These are phyloP conservation scores for Fonsecaea nubica DNA, from an alignment of 2,329 filamentous ascomycete genomes.

Conservation along the genomic window DNA sequence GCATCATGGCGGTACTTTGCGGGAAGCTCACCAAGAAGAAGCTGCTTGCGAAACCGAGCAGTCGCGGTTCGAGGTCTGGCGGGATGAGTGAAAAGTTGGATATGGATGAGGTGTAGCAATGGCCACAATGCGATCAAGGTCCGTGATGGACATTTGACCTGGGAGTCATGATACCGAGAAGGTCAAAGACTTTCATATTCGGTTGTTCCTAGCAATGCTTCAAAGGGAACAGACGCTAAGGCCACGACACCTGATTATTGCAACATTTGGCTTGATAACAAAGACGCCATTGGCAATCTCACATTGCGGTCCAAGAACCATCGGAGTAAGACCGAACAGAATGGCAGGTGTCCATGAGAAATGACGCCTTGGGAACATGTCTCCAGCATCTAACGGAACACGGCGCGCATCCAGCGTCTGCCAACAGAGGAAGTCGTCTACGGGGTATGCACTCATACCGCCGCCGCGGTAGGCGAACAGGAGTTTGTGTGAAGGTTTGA, in stretches of 20 bases:
- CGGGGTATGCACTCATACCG: background rate
- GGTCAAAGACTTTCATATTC: too few relatives aligned
- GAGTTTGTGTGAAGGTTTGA: background rate
- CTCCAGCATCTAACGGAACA: background rate
- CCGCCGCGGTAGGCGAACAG: background rate
- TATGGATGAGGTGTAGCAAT: conserved; percentile 30
- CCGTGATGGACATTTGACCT: background rate
- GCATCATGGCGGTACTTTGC: conserved; percentile 30
- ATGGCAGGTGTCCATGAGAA: background rate
- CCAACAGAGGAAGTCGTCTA: background rate
- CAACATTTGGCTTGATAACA: background rate
- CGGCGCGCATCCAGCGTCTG: background rate
- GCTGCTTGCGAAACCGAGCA: conserved; percentile 31
- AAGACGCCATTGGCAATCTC: background rate
- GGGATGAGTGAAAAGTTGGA: conserved; percentile 23
- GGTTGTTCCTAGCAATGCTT: background rate
- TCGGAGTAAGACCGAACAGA: background rate
- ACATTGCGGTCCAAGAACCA: background rate
- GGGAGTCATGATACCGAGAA: background rate
- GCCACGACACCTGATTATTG: background rate
- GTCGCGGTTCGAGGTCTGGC: conserved; percentile 7
- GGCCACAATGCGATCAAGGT: background rate
- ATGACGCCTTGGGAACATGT: background rate
- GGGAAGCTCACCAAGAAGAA: conserved; percentile 32
- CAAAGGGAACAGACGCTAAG: background rate